Evolutionary conservation across 352 stramenopile species (phyloP), one percentile per base, ranked within the genome.

Genomic region (Phytophthora pluvialis): DNA sequence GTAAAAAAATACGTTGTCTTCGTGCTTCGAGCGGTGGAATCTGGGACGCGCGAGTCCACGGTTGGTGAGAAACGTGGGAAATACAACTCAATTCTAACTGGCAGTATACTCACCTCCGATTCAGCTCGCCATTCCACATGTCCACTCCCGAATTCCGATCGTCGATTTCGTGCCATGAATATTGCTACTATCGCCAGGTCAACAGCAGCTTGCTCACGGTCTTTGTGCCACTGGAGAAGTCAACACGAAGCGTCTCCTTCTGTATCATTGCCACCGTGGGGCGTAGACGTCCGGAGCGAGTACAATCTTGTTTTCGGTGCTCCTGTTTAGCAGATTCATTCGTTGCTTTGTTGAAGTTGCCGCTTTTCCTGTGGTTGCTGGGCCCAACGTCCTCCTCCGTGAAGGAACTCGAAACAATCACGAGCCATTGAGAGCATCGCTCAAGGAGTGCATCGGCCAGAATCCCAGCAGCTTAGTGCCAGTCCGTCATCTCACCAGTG

Each of bases 231-330:
- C 81, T 67, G 21, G 81, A 48, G 26, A 74, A 86, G 58, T 86
- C 80, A 6, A 76, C 64, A 31, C 80, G 87, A 28, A 80, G 64
- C 3, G 60, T 67, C n/a, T 64, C 46, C 7, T 53, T 43, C 35
- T 74, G 60, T 11, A 1, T 65, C 40, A 32, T 12, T 26, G 29
- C 81, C 75, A 16, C 69, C 79, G 28, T 88, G 83, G 0, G 21
- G 83, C 58, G 50, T 92, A 78, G 9, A 78, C 80, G 36, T 92
- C 79, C 15, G 83, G 83, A 18, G 80, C 83, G 40, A 88, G 85
- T 33, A 89, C 80, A 33, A 92, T 57, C 59, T 92, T 92, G 73
- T 90, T 80, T 18, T 59, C 48, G 9, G 72, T 36, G 25, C 48
- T 72, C 36, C 80, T 45, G 21, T 80, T 71, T 43, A 92, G 58